Evolutionary conservation across 2,329 filamentous ascomycete species (phyloP).

Genomic region (Ambrosiella cleistominuta): DNA sequence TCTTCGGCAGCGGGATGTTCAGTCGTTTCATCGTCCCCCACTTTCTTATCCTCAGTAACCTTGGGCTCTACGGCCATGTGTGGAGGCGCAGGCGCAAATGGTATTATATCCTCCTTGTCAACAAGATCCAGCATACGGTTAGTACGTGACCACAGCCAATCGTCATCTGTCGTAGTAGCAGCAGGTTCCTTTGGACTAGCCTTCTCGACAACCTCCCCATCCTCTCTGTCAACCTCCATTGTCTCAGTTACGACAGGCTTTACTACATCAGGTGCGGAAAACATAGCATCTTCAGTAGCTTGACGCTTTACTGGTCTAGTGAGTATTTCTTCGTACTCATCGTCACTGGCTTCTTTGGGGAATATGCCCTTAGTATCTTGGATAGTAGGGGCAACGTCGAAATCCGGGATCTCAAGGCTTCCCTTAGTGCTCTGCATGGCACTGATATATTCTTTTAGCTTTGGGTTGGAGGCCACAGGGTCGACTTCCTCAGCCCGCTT

Average conservation of each 20-base stretch:
- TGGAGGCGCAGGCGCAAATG: conserved; percentile 7
- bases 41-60: not conserved
- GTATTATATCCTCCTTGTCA: conserved; percentile 46
- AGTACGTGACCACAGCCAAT: conserved; percentile 83
- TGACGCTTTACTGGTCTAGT: conserved; percentile 18
- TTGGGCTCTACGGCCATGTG: not conserved
- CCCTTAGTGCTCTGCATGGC: conserved; percentile 46
- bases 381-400: conserved; percentile 1
- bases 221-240: conserved; percentile 9
- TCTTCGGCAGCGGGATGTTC: conserved; percentile 14
- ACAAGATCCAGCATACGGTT: conserved; percentile 71
- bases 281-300: conserved; percentile 8
- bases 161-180: conserved; percentile 47
- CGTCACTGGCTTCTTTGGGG: conserved; percentile 46
- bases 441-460: conserved; percentile 70
- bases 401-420: conserved; percentile 8
- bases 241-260: conserved; percentile 17
- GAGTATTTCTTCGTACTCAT: conserved; percentile 55
- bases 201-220: not conserved
- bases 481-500: conserved; percentile 43
- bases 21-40: conserved; percentile 12
- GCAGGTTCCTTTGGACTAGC: not conserved
- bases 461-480: conserved; percentile 41
- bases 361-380: conserved; percentile 18
- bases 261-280: conserved; percentile 1